Evolutionary conservation across 192 early-diverging fungal species (phyloP).

Genomic region (Oehlia diaphana): DNA sequence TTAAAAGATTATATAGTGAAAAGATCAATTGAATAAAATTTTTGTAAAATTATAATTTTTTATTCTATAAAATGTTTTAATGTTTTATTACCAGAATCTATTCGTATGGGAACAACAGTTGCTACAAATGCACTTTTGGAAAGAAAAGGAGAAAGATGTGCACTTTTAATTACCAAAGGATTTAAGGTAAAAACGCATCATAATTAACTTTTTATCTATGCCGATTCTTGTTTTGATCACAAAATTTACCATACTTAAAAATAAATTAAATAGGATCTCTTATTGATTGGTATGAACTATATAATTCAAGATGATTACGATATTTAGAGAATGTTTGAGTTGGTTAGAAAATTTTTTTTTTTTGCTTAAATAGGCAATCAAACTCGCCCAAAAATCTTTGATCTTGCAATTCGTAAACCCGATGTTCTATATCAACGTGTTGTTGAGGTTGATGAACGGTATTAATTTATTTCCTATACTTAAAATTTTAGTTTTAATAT

Average conservation of each 20-base stretch:
- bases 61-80: too few relatives aligned
- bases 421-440: constrained; percentile 82
- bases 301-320: not conserved
- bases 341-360: not conserved
- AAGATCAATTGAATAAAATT: not conserved
- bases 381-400: constrained; percentile 92
- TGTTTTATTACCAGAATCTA: constrained; percentile 47
- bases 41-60: not conserved
- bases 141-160: constrained; percentile 86
- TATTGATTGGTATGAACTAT: constrained; percentile 45
- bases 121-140: constrained; percentile 92
- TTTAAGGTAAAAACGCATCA: constrained; percentile 64
- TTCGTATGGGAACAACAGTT: constrained; percentile 97
- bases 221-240: not conserved
- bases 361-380: constrained; percentile 71
- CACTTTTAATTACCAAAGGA: constrained; percentile 87
- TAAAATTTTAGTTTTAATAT: too few relatives aligned
- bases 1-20: not conserved
- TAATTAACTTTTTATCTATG: not conserved
- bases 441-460: constrained; percentile 87
- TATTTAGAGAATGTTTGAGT: not conserved
- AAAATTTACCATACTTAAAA: not conserved
- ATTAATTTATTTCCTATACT: not conserved
- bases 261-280: constrained; percentile 37
- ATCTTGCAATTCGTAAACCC: constrained; percentile 81